These are phyloP conservation scores for Persicaria maculosa DNA, from an alignment of 148 eudicot species.

Conservation along the genomic window DNA sequence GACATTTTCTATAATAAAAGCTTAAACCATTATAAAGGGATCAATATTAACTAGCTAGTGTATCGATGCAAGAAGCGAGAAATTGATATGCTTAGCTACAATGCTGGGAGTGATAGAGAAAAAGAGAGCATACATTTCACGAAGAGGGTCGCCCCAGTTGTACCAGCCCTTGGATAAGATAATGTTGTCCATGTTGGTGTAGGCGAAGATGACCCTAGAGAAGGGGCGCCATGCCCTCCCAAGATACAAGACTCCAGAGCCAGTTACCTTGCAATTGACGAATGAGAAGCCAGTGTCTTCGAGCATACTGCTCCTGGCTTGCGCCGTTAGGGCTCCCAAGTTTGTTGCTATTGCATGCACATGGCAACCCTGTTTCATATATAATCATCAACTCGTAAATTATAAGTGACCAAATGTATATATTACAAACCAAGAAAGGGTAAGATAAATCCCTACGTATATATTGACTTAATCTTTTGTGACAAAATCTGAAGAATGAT, in stretches of 20 bases:
- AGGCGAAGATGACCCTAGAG: constrained; percentile 57
- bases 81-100: background rate
- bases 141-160: constrained; percentile 53
- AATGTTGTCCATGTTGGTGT: constrained; percentile 53
- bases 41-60: too few species aligned
- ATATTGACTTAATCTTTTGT: too few species aligned
- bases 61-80: too few species aligned
- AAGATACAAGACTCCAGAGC: constrained; percentile 46
- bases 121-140: constrained; percentile 31
- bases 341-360: constrained; percentile 34
- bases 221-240: constrained; percentile 66
- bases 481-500: too few species aligned
- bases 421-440: too few species aligned
- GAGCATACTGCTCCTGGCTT: constrained; percentile 33
- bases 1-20: too few species aligned
- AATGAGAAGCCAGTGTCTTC: constrained; percentile 59
- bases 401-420: too few species aligned
- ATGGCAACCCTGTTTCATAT: constrained; percentile 30
- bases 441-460: too few species aligned
- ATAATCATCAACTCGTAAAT: too few species aligned
- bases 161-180: constrained; percentile 29
- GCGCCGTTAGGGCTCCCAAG: constrained; percentile 50
- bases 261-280: constrained; percentile 46
- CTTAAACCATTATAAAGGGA: too few species aligned
- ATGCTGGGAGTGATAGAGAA: background rate